Base-by-base conservation (phyloP, 352 stramenopile species). In the Pythium utonaiense region DNA sequence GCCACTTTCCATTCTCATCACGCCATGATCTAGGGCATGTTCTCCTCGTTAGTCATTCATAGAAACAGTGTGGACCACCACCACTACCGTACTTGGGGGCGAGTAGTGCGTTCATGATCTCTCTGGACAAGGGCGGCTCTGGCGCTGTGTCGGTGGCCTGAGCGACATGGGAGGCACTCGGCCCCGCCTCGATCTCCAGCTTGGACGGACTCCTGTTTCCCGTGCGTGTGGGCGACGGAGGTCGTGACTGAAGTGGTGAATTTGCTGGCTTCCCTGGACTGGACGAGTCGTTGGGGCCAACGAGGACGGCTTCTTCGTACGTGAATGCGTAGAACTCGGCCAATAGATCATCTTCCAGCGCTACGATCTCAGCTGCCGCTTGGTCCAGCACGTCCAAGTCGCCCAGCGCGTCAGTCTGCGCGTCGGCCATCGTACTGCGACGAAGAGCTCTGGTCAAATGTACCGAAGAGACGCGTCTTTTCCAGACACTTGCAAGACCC, bases 91-190 rank as follows among this genome's bases (percentile, higher is more conserved):
- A 89, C 82, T 87, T 88, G 49, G 80, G 79, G n/a, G 80, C 74
- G 6, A 92, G 56, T 54, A 92, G 45, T 16, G 80, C 83, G 48
- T 88, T 78, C 68, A 92, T 75, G 52, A 90, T 66, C 53, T 89
- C 77, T 41, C 77, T 63, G 12, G 73, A 68, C 22, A 86, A 16
- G 28, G 44, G 21, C 13, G 59, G 21, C 10, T 64, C 36, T 24
- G 72, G 48, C 1, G 27, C 65, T 27, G 44, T 62, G 44, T 67
- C 22, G 31, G 25, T 53, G 34, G 42, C 47, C 8, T n/a, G 53
- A n/a, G 47, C 22, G 27, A 66, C 36, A 19, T 63, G 57, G 7
- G 42, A 44, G n/a, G 33, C 57, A 24, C 41, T 44, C 24, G 53
- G 57, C 17, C 53, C 60, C 3, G 41, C 36, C 36, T 52, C 42